These are phyloP conservation scores for Closterium sp. DNA, from an alignment of 139 green algal species.

Conservation along the genomic window DNA sequence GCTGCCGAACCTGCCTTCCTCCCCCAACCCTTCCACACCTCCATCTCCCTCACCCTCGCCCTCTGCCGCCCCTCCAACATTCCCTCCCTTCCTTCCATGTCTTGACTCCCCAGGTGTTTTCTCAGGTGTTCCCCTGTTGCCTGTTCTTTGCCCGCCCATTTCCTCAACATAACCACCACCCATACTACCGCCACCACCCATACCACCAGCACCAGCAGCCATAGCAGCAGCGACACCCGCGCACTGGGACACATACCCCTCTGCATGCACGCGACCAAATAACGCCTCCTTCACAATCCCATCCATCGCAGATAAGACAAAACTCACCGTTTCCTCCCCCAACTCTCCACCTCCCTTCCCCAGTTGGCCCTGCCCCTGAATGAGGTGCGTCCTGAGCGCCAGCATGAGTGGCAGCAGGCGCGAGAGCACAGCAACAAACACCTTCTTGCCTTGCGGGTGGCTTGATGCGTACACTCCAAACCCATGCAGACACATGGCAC, in stretches of 20 bases:
- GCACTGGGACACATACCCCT: not conserved
- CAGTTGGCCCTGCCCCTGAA: not conserved
- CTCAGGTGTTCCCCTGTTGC: too few species aligned
- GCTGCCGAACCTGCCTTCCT: not conserved
- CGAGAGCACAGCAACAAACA: not conserved
- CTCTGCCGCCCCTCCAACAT: too few species aligned
- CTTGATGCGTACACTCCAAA: not conserved
- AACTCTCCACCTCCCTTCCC: not conserved
- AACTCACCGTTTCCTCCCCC: not conserved
- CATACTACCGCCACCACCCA: not conserved
- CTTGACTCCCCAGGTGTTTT: too few species aligned
- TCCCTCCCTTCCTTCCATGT: too few species aligned
- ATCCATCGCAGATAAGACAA: not conserved
- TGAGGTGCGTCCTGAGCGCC: not conserved
- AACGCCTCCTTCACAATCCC: not conserved
- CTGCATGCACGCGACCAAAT: not conserved
- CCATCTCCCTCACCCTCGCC: not conserved
- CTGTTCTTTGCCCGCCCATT: too few species aligned
- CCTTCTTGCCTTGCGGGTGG: not conserved
- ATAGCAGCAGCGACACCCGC: not conserved
- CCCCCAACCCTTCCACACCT: not conserved
- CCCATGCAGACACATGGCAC: not conserved
- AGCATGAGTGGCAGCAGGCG: not conserved
- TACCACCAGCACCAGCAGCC: not conserved
- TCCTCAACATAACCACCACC: too few species aligned